phyloP scores from a whole-genome alignment of 768 basidiomycete genomes.

The Hygrocybe coccinea region DNA sequence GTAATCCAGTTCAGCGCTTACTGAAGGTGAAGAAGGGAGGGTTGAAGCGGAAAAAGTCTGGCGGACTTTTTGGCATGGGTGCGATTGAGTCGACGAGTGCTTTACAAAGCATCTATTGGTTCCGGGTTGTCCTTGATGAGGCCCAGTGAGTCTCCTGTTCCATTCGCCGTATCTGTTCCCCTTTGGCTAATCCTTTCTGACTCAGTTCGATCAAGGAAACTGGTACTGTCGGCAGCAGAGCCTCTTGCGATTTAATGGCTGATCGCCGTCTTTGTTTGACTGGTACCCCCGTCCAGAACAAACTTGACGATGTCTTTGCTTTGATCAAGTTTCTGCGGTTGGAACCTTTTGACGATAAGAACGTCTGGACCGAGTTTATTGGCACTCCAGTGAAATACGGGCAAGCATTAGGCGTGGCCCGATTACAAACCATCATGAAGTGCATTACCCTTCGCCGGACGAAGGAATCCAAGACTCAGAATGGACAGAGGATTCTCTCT shows the following conservation, averaged over 20 bases:
- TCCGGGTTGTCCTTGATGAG: constrained; percentile 88
- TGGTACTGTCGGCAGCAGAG: constrained; percentile 87
- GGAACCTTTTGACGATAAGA: constrained; percentile 89
- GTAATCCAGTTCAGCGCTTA: constrained; percentile 54
- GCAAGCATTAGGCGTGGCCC: constrained; percentile 80
- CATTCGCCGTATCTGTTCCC: background rate
- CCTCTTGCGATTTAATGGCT: constrained; percentile 90
- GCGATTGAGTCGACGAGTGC: constrained; percentile 60
- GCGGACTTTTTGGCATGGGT: constrained; percentile 29
- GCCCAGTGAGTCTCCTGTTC: constrained; percentile 70
- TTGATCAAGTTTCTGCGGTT: constrained; percentile 93
- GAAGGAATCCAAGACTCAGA: constrained; percentile 77
- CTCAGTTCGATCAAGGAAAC: constrained; percentile 94
- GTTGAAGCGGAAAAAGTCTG: constrained; percentile 59
- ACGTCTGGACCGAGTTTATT: constrained; percentile 88
- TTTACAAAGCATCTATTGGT: constrained; percentile 94
- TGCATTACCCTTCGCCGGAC: constrained; percentile 94
- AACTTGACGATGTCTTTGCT: constrained; percentile 96
- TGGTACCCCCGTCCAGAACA: constrained; percentile 99
- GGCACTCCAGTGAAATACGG: constrained; percentile 91
- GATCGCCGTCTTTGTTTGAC: constrained; percentile 91
- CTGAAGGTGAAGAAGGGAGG: constrained; percentile 65
- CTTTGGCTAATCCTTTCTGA: background rate
- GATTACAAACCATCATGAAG: constrained; percentile 96
- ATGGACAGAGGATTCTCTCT: constrained; percentile 80